Base-by-base conservation (phyloP, 108 stramenopile species). In the Seminavis robusta region DNA sequence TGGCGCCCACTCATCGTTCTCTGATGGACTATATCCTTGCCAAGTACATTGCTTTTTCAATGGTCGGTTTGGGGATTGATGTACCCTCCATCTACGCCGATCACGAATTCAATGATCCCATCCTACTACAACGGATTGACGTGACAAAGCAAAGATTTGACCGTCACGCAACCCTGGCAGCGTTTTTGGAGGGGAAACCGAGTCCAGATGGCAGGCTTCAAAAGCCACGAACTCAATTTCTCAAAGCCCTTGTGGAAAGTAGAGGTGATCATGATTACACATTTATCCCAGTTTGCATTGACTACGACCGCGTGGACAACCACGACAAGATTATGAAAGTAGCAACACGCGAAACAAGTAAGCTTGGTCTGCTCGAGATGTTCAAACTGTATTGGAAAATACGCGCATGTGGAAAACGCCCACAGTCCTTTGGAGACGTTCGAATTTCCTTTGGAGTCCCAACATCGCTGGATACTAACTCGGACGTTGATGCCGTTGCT, bases 51-150 rank as follows among this genome's bases (percentile, higher is more conserved):
- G 41, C 41, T 9, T 42, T 42, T 21, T 21, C 17, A 17, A 21
- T 42, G 41, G 17, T 21, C 41, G 41, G 20, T 4, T 21, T 42
- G 41, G 41, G 41, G 3, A 21, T 42, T 42, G 41, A 42, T 5
- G 64, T 36, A 15, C 47, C 47, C 4, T 59, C 63, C 4, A 59
- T 61, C 31, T 59, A 59, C 1, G 58, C 46, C 31, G 66, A 65
- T 30, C 59, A 65, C 20, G 71, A 61, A 56, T 73, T 73, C 10
- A 54, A 28, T 1, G 63, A 61, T 20, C 4, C 41, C 21, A 9
- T 17, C 41, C 41, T 42, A 4, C 21, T 21, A 9, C 17, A 3
- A 9, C 17, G 21, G 41, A 17, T 42, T 21, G 41, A 42, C 21
- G 41, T 21, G 3, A 21, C 21, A 42, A n/a, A n/a, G n/a, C n/a